Evolutionary conservation across 2,329 filamentous ascomycete genomes (phyloP).

Genomic region (Ophiostoma triangulosporum): DNA sequence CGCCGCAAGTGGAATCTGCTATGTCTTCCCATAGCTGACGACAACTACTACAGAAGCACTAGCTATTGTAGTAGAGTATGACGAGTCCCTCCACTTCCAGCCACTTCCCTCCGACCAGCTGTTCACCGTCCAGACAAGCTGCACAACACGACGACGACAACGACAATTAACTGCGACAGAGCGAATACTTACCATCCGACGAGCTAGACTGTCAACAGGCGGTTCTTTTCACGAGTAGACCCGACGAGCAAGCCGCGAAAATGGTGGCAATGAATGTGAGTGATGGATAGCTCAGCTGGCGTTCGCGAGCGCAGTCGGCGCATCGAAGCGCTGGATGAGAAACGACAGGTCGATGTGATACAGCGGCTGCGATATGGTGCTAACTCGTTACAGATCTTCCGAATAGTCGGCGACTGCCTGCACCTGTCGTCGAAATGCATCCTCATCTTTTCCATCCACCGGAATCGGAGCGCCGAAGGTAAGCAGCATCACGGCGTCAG

Average conservation of each 20-base stretch:
- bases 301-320: not conserved
- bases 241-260: not conserved
- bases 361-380: not conserved
- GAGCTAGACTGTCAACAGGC: not conserved
- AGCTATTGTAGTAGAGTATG: not conserved
- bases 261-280: constrained; percentile 1
- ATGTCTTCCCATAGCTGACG: not conserved
- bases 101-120: not conserved
- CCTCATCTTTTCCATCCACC: constrained; percentile 79
- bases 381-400: constrained; percentile 40
- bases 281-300: not conserved
- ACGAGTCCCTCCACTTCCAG: not conserved
- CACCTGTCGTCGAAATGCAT: constrained; percentile 82
- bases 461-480: constrained; percentile 78
- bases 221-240: not conserved
- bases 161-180: not conserved
- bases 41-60: not conserved
- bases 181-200: not conserved
- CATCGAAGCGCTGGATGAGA: not conserved
- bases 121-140: not conserved
- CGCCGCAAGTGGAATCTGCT: constrained; percentile 8
- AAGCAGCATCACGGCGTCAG: constrained; percentile 7
- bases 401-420: constrained; percentile 69
- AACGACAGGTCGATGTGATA: not conserved
- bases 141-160: not conserved